Conservation (phyloP, 148 eudicot species). For the Amaranthus hypochondriacus region DNA sequence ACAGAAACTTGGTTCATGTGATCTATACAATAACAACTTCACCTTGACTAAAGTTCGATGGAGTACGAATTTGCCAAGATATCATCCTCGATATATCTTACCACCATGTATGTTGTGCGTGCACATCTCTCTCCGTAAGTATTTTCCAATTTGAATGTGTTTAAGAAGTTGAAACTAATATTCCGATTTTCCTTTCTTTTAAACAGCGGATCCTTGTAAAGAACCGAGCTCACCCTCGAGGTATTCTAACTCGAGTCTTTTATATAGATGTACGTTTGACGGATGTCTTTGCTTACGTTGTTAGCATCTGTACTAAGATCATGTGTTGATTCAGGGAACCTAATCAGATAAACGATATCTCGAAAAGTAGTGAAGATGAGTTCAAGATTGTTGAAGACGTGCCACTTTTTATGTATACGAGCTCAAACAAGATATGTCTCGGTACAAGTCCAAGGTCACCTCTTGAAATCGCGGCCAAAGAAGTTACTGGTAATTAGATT, state of each 20-base stretch:
- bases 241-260: background rate
- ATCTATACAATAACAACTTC: constrained; percentile 50
- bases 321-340: constrained; percentile 9
- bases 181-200: background rate
- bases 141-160: background rate
- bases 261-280: background rate
- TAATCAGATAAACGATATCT: background rate
- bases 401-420: constrained; percentile 50
- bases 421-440: constrained; percentile 27
- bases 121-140: background rate
- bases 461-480: constrained; percentile 15
- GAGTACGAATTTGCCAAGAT: constrained; percentile 35
- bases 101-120: constrained; percentile 40
- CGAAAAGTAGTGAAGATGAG: constrained; percentile 3
- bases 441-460: constrained; percentile 24
- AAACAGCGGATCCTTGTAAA: constrained; percentile 18
- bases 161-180: constrained; percentile 1
- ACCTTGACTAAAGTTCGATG: constrained; percentile 38
- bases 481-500: constrained; percentile 1
- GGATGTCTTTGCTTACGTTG: too few species aligned
- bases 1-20: constrained; percentile 52
- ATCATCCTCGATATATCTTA: constrained; percentile 48
- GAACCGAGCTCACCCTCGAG: constrained; percentile 17
- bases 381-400: constrained; percentile 34
- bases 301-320: background rate